These are phyloP conservation scores for Flaveria ramosissima DNA, from an alignment of 129 eudicot genomes.

Conservation along the genomic window DNA sequence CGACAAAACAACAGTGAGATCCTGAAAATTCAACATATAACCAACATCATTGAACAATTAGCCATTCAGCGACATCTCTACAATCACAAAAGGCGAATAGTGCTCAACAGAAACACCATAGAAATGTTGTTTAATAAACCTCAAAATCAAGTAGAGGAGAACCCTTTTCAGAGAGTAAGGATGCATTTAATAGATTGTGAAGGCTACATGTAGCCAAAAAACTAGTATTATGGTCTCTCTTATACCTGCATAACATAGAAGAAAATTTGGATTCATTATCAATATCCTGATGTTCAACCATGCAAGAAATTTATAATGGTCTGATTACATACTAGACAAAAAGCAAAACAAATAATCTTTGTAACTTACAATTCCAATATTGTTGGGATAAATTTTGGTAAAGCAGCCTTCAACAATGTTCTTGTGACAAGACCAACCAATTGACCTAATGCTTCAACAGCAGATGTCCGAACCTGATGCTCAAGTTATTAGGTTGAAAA, in stretches of 20 bases:
- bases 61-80: background rate
- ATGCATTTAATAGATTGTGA: conserved; percentile 83
- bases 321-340: conserved; percentile 1
- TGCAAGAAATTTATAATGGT: conserved; percentile 8
- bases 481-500: conserved; percentile 25
- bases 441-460: conserved; percentile 96
- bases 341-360: conserved; percentile 16
- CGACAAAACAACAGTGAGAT: conserved; percentile 76
- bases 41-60: conserved; percentile 18
- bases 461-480: conserved; percentile 70
- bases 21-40: conserved; percentile 60
- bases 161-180: conserved; percentile 68
- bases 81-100: conserved; percentile 12
- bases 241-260: conserved; percentile 52
- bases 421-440: conserved; percentile 94
- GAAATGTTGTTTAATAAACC: conserved; percentile 45
- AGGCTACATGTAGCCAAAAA: conserved; percentile 88
- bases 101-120: conserved; percentile 9
- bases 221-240: conserved; percentile 73
- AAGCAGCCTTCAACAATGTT: conserved; percentile 70
- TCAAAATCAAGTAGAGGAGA: conserved; percentile 93
- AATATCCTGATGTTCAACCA: conserved; percentile 11
- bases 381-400: conserved; percentile 85
- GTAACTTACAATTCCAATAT: conserved; percentile 83
- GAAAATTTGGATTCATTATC: background rate